Evolutionary conservation across 306 rosid species (phyloP).

Genomic region (Phaseolus lunatus): DNA sequence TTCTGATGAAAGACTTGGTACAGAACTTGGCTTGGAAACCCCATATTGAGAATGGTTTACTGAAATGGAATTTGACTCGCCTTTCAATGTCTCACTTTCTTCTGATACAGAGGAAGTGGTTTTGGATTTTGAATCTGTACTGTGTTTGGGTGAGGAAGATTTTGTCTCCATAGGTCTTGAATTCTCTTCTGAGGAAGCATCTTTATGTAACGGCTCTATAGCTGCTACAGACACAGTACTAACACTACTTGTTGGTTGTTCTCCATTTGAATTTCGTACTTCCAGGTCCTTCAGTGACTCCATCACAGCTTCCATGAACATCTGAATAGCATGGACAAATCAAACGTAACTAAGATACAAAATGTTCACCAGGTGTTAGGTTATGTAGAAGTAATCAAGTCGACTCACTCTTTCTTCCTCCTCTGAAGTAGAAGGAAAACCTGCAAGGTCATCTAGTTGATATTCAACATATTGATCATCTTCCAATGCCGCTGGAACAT

Average conservation of each 20-base stretch:
- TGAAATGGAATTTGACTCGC: constrained; percentile 53
- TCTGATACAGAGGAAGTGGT: constrained; percentile 52
- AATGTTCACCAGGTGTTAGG: constrained; percentile 9
- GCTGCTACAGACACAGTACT: constrained; percentile 39
- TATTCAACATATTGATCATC: constrained; percentile 93
- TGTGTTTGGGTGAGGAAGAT: constrained; percentile 44
- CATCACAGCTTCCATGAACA: constrained; percentile 93
- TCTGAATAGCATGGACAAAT: constrained; percentile 59
- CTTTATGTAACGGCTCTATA: constrained; percentile 50
- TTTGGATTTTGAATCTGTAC: constrained; percentile 51
- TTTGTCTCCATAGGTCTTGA: constrained; percentile 43
- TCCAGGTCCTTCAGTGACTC: constrained; percentile 82
- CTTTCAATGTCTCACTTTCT: constrained; percentile 46
- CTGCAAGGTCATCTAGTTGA: constrained; percentile 82
- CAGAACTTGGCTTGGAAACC: constrained; percentile 49
- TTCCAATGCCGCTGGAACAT: constrained; percentile 68
- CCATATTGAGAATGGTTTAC: constrained; percentile 46
- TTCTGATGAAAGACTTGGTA: constrained; percentile 36
- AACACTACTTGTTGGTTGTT: constrained; percentile 49
- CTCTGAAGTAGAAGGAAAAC: constrained; percentile 82
- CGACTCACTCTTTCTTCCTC: constrained; percentile 95
- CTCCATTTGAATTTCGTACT: constrained; percentile 53
- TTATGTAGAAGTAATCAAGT: constrained; percentile 29
- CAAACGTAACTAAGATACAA: constrained; percentile 26
- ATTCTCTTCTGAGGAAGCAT: constrained; percentile 44